Conservation (phyloP, 2,329 filamentous ascomycete genomes). For the Diaporthe ampelina region DNA sequence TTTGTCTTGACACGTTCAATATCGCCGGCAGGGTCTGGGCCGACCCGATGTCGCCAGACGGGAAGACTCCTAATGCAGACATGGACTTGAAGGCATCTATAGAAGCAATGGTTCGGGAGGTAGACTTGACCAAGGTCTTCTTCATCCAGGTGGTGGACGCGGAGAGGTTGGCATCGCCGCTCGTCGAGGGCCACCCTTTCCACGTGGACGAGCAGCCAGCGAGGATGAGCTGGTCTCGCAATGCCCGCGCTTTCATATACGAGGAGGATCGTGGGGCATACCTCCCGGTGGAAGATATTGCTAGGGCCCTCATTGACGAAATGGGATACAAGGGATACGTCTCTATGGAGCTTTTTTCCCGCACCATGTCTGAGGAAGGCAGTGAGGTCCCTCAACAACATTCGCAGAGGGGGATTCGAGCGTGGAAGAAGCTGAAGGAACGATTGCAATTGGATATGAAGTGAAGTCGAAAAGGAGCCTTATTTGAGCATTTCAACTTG, state of each 20-base stretch:
- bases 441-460: conserved; percentile 52
- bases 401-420: conserved; percentile 63
- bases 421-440: conserved; percentile 59
- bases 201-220: conserved; percentile 66
- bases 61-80: conserved; percentile 61
- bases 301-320: conserved; percentile 65
- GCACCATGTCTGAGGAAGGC: conserved; percentile 61
- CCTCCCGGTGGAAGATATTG: conserved; percentile 67
- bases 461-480: not conserved
- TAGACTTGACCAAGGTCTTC: conserved; percentile 69
- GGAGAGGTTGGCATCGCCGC: conserved; percentile 63
- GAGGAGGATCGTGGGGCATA: conserved; percentile 69
- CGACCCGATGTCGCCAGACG: conserved; percentile 61
- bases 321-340: conserved; percentile 72
- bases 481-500: not conserved
- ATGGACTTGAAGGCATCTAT: conserved; percentile 60
- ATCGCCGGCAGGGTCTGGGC: conserved; percentile 71
- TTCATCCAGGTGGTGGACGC: conserved; percentile 75
- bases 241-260: conserved; percentile 72
- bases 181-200: conserved; percentile 65
- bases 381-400: conserved; percentile 62
- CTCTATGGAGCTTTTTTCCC: conserved; percentile 71
- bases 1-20: conserved; percentile 75
- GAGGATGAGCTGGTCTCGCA: conserved; percentile 75
- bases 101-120: conserved; percentile 56